Percentiles rank a stretch among this genome's conserved stretches.
Conservation (phyloP, 1,284 basidiomycete genomes). For the Tranzscheliella williamsii region DNA sequence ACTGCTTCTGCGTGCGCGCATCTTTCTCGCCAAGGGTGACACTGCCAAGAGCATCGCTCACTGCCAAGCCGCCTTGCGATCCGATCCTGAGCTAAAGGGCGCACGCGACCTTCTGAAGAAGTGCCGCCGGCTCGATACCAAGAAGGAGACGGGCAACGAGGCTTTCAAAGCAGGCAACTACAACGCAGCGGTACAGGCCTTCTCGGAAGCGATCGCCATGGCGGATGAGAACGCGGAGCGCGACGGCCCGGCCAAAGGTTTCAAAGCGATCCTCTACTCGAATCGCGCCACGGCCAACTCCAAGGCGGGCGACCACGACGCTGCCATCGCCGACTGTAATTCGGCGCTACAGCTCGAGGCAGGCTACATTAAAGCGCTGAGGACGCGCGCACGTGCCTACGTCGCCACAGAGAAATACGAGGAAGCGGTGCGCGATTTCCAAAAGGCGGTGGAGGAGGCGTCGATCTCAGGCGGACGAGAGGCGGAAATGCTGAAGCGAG, state of each 20-base stretch:
- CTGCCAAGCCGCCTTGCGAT: slow-evolving; percentile 72
- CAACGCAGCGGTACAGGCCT: slow-evolving; percentile 70
- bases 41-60: slow-evolving; percentile 74
- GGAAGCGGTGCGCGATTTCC: slow-evolving; percentile 74
- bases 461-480: slow-evolving; percentile 62
- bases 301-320: slow-evolving; percentile 70
- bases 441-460: slow-evolving; percentile 72
- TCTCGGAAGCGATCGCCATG: slow-evolving; percentile 44
- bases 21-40: slow-evolving; percentile 76
- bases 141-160: slow-evolving; percentile 82
- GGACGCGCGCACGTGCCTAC: slow-evolving; percentile 79
- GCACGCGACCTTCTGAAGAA: slow-evolving; percentile 75
- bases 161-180: slow-evolving; percentile 73
- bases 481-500: slow-evolving; percentile 68
- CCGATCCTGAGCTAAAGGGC: slow-evolving; percentile 75
- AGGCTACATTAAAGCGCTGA: slow-evolving; percentile 78
- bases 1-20: slow-evolving; percentile 76
- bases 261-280: slow-evolving; percentile 72
- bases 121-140: slow-evolving; percentile 74
- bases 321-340: slow-evolving; percentile 74
- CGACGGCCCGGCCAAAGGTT: slow-evolving; percentile 45
- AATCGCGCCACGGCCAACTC: slow-evolving; percentile 81
- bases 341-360: slow-evolving; percentile 71
- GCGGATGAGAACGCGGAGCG: slow-evolving; percentile 35
- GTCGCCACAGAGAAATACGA: slow-evolving; percentile 77